Base-by-base conservation (phyloP, 148 eudicot species). In the Rhododendron ferrugineum region DNA sequence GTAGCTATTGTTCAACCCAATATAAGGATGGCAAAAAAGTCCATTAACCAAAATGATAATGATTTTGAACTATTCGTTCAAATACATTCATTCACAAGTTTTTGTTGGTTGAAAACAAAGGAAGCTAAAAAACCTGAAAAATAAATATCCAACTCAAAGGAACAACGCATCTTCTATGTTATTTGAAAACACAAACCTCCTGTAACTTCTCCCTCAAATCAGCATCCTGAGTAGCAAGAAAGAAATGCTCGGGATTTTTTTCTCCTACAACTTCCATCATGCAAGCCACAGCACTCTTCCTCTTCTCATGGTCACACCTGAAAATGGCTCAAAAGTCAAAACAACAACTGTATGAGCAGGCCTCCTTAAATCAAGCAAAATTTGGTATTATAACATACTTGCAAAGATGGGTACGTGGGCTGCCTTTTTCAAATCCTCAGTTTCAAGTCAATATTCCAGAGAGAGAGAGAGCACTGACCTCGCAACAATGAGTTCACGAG, bases 221-320 rank as follows among this genome's bases (percentile, higher is more conserved):
- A 66, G 85, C 89, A 84, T 97, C 98, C 88, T 97, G 99, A 37
- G 98, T 94, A 74, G 92, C 98, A 52, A 97, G 95, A 88, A 94
- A 95, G 82, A 97, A 97, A 88, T 97, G 99, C 87, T 97, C 99
- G 1, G 89, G 82, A 85, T 97, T 97, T 16, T 89, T 92, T 62
- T 90, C 94, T 37, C 96, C 96, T 81, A 97, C 86, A 84, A 92
- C 87, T 44, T 95, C 95, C 28, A 79, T 81, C 74, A 97, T 87
- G 90, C 99, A 97, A 89, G 90, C 92, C 34, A 89, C 91, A 49
- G 96, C 99, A 88, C 93, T 92, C 90, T 87, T 93, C 84, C 92
- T 89, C 86, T 88, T 90, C 85, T 94, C 99, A 89, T 97, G 99
- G 82, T 91, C 96, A 88, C 99, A 97, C 87, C 99, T 97, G 91